These are phyloP conservation scores for Paratinospora sagittata DNA, from an alignment of 164 flowering plant genomes.

Conservation along the genomic window DNA sequence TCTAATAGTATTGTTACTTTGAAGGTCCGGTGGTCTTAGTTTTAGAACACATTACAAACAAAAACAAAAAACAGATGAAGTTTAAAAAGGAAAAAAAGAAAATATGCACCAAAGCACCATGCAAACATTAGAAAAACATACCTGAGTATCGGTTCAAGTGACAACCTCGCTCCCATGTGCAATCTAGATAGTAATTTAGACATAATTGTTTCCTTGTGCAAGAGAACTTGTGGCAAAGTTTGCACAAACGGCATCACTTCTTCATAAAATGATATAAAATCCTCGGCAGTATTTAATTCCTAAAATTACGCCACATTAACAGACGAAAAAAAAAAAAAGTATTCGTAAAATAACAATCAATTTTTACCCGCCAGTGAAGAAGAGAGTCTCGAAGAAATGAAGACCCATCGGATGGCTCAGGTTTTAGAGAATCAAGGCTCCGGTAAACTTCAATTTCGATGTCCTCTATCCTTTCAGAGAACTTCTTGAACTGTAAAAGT, in stretches of 20 bases:
- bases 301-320: constrained; percentile 17
- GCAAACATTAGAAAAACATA: constrained; percentile 17
- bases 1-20: no score
- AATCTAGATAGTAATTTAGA: constrained; percentile 65
- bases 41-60: no score
- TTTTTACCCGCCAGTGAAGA: constrained; percentile 71
- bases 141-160: constrained; percentile 90
- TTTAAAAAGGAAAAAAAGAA: no score
- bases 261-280: constrained; percentile 77
- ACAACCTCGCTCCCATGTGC: constrained; percentile 59
- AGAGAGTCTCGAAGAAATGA: constrained; percentile 74
- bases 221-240: constrained; percentile 62
- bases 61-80: no score
- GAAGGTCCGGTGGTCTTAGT: no score
- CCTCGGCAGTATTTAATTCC: constrained; percentile 95
- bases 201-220: constrained; percentile 67
- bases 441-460: constrained; percentile 65
- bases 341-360: not conserved
- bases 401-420: constrained; percentile 67
- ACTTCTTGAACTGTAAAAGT: constrained; percentile 63
- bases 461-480: constrained; percentile 57
- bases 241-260: constrained; percentile 75
- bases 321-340: not conserved
- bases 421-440: constrained; percentile 47
- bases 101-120: not conserved